Base-by-base conservation (phyloP, 1,284 basidiomycete species). In the Pyrrhoderma noxium region DNA sequence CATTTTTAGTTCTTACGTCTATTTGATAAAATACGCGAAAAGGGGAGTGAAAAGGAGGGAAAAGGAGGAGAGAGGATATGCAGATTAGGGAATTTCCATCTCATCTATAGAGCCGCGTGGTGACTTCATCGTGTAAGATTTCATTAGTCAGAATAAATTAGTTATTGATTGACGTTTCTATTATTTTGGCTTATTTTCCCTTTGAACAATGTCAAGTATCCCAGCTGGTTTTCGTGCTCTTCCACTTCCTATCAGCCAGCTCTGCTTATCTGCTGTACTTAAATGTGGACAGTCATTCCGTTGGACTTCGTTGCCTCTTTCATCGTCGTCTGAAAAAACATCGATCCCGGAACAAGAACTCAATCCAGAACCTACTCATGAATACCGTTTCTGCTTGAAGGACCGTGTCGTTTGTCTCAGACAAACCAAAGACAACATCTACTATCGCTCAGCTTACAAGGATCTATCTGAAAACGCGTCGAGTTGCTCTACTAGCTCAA, bases 341-440 rank as follows among this genome's bases (percentile, higher is more conserved):
- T 18, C n/a, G n/a, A 22, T n/a, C 14, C n/a, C 16, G 8, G 38
- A n/a, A 40, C 27, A 5, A 31, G 27, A 31, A 31, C 27, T 31
- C 27, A 40, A 40, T 40, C 7, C 14, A 7, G 35, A 36, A 2
- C 66, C 70, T 8, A 64, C 71, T 13, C 69, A 79, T 31, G 88
- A 90, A 65, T 89, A 88, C 60, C 75, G 85, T 11, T 69, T 89
- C 35, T 88, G 86, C 64, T 70, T 91, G 27, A 74, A 72, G 49
- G 89, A 91, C 60, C 83, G 92, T 34, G 82, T 94, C 8, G 73
- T 95, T 8, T 90, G 89, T 63, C 74, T 94, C 14, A 78, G 86
- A 47, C 92, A 94, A 67, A 75, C 80, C 3, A 59, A 72, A 0
- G 72, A 78, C n/a, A 70, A 72, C 0, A 70, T 94, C 21, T 84